Conservation (phyloP, 2,329 filamentous ascomycete genomes). For the Alternaria viburni region DNA sequence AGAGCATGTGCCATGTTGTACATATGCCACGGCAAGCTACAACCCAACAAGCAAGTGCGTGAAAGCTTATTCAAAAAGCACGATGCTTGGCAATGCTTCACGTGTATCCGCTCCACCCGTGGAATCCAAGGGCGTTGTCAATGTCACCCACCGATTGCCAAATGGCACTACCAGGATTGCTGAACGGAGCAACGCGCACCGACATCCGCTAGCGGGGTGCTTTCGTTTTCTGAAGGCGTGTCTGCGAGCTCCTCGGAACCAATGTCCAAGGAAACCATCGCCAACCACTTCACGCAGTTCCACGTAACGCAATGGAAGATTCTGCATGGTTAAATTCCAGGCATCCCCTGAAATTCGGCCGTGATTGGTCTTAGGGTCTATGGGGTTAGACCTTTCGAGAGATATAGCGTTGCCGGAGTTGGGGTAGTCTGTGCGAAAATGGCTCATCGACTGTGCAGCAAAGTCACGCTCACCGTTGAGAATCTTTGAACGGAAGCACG, state of each 20-base stretch:
- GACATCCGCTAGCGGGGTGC: not conserved
- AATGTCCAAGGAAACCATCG: not conserved
- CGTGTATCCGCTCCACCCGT: not conserved
- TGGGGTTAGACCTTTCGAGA: conserved; percentile 10
- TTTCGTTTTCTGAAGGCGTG: not conserved
- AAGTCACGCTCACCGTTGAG: not conserved
- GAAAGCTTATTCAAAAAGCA: conserved; percentile 12
- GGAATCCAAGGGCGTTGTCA: not conserved
- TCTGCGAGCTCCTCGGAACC: not conserved
- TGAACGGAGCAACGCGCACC: not conserved
- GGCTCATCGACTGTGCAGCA: conserved; percentile 26
- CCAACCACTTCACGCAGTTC: not conserved
- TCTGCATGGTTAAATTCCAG: conserved; percentile 18
- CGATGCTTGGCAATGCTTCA: conserved; percentile 12
- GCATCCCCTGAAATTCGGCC: conserved; percentile 17
- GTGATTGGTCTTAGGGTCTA: conserved; percentile 16
- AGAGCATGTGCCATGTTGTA: not conserved
- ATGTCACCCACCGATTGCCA: not conserved
- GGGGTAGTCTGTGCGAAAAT: conserved; percentile 20
- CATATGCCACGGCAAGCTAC: not conserved
- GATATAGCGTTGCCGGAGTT: conserved; percentile 29
- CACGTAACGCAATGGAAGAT: not conserved
- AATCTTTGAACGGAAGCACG: not conserved
- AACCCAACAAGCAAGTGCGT: conserved; percentile 14
- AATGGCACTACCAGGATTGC: not conserved